These are phyloP conservation scores for Boletus rubescentipes DNA, from an alignment of 768 basidiomycete genomes.

Conservation along the genomic window DNA sequence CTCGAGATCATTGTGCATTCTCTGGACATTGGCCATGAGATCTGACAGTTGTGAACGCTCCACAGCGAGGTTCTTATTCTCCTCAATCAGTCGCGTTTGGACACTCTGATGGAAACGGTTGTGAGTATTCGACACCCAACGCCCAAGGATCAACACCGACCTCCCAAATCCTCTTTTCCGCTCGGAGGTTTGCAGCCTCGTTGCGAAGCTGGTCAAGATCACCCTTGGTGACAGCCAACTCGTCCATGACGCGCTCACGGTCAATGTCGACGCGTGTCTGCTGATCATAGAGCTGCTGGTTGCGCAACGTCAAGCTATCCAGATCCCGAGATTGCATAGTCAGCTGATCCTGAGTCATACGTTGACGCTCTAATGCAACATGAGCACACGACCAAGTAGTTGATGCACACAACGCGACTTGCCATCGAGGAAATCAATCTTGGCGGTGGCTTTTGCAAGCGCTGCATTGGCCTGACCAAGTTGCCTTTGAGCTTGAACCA, in stretches of 20 bases:
- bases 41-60: constrained; percentile 87
- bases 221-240: constrained; percentile 56
- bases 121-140: not conserved
- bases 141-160: constrained; percentile 40
- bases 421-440: constrained; percentile 78
- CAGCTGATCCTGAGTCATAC: constrained; percentile 69
- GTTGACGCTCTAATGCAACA: constrained; percentile 57
- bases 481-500: constrained; percentile 63
- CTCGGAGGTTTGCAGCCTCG: constrained; percentile 83
- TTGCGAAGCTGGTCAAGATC: constrained; percentile 77
- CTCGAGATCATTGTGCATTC: constrained; percentile 87
- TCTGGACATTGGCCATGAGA: constrained; percentile 86
- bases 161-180: constrained; percentile 95
- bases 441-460: constrained; percentile 82
- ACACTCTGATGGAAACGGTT: constrained; percentile 51
- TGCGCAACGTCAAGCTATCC: constrained; percentile 64
- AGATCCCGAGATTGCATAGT: constrained; percentile 61
- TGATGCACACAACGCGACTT: constrained; percentile 19
- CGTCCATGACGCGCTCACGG: constrained; percentile 65
- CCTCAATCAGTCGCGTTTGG: constrained; percentile 78
- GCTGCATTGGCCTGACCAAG: constrained; percentile 60
- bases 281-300: constrained; percentile 71
- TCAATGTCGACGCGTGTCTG: constrained; percentile 75
- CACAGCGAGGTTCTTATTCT: constrained; percentile 75
- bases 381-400: not conserved